A percentile compares a stretch with the other conserved stretches of the same genome.
These are phyloP conservation scores for Lignosus rhinocerotis DNA, from an alignment of 1,284 basidiomycete genomes.

Conservation along the genomic window DNA sequence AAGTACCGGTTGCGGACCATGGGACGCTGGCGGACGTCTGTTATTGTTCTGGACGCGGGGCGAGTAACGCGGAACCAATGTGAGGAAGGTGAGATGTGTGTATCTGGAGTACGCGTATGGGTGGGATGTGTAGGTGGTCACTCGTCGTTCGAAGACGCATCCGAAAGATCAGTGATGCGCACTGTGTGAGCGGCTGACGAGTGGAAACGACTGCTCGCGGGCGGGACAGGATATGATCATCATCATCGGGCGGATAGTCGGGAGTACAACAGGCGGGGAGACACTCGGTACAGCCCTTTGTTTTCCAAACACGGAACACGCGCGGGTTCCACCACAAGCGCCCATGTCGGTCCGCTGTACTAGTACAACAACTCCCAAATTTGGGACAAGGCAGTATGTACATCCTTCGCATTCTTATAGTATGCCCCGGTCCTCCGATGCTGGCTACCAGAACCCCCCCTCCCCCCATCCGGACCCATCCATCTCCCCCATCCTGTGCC, in stretches of 20 bases:
- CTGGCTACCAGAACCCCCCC: constrained; percentile 12
- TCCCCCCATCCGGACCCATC: neutral
- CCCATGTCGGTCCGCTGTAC: constrained; percentile 4
- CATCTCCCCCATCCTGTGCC: constrained; percentile 4
- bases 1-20: neutral
- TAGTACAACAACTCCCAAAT: constrained; percentile 27
- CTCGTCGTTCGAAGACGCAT: neutral
- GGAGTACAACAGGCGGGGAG: neutral
- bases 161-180: constrained; percentile 4
- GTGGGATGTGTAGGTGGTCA: neutral
- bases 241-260: neutral
- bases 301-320: constrained; percentile 20
- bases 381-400: constrained; percentile 25
- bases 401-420: constrained; percentile 18
- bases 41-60: neutral
- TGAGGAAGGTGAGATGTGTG: neutral
- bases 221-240: neutral
- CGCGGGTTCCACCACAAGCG: neutral
- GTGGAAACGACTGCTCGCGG: neutral
- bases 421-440: constrained; percentile 10
- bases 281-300: constrained; percentile 20
- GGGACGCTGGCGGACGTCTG: neutral
- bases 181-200: neutral
- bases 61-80: neutral
- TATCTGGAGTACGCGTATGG: neutral